Conservation (phyloP, 2,329 filamentous ascomycete species). For the Simplicillium aogashimaense region DNA sequence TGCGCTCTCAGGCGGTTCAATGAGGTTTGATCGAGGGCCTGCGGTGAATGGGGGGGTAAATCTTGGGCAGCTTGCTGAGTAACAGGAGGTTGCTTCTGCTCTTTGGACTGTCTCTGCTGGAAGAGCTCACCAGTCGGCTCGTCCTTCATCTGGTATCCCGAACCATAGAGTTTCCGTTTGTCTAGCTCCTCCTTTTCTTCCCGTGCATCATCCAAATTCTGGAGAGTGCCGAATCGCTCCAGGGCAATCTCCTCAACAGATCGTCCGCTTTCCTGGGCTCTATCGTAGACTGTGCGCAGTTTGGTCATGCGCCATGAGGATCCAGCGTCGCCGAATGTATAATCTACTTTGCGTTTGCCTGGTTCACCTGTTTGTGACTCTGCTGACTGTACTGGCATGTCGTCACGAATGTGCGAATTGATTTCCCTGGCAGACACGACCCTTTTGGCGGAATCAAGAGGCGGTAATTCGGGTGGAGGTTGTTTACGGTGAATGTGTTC, state of each 20-base stretch:
- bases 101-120: slow-evolving; percentile 53
- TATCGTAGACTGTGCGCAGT: slow-evolving; percentile 73
- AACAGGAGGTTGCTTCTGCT: slow-evolving; percentile 18
- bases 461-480: slow-evolving; percentile 43
- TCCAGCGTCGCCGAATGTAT: slow-evolving; percentile 81
- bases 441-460: slow-evolving; percentile 49
- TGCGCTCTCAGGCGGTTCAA: slow-evolving; percentile 87
- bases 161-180: slow-evolving; percentile 69
- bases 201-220: slow-evolving; percentile 82
- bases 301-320: slow-evolving; percentile 97
- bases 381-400: background rate
- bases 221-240: slow-evolving; percentile 71
- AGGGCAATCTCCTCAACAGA: slow-evolving; percentile 72
- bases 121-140: slow-evolving; percentile 84
- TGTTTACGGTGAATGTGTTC: slow-evolving; percentile 64
- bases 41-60: slow-evolving; percentile 11
- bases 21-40: slow-evolving; percentile 61
- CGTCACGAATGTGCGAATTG: slow-evolving; percentile 53
- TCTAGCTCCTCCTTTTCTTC: slow-evolving; percentile 92
- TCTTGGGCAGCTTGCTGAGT: slow-evolving; percentile 4
- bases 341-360: slow-evolving; percentile 52
- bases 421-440: slow-evolving; percentile 73
- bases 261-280: slow-evolving; percentile 64
- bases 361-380: slow-evolving; percentile 19
- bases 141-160: slow-evolving; percentile 74